Base-by-base conservation (phyloP, 2,329 filamentous ascomycete species). In the Laburnicola sp. region DNA sequence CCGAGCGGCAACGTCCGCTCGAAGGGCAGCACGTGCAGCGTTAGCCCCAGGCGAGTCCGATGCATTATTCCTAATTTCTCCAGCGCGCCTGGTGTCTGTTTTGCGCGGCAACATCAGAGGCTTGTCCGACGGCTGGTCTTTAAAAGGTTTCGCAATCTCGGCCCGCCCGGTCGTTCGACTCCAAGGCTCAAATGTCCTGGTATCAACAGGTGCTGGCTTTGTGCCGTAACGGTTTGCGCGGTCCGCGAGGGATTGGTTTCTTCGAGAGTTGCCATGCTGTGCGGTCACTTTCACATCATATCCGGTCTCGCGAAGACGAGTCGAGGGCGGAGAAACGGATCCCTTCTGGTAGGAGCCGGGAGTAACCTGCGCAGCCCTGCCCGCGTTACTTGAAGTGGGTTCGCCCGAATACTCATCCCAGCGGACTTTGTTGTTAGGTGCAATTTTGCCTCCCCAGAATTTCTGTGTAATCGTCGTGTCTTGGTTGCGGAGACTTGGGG, bases 351-450 rank as follows among this genome's bases (percentile, higher is more conserved):
- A 72, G 6, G 63, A 57, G 28, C 80, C 78, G 16, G 85, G 82
- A 53, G 79, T 82, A 25, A 82, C 79, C 53, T 83, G 82, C 34
- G 79, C 80, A 25, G 80, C 74, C 51, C 78, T 82, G 10, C 84
- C 84, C 41, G 75, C 60, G 31, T 57, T 63, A 40, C 64, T 80
- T n/a, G 76, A 79, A 4, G 82, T 86, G 34, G 84, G 82, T 63
- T 88, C 86, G 6, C 84, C 86, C 2, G 86, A 86, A 65, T 82
- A 83, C 40, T 81, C 81, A 71, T 89, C 85, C 85, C 85, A 88
- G 57, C 77, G 65, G 4, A 71, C 68, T 51, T 71, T 71, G 49
- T 62, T 62, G 45, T 70, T 68, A 11, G 68, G 66, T 2, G 64
- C 62, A 16, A 71, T 63, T 51, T 71, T 71, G 22, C 67, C 70